Base-by-base conservation (phyloP, 139 green algal species). In the Chlorella vulgaris region DNA sequence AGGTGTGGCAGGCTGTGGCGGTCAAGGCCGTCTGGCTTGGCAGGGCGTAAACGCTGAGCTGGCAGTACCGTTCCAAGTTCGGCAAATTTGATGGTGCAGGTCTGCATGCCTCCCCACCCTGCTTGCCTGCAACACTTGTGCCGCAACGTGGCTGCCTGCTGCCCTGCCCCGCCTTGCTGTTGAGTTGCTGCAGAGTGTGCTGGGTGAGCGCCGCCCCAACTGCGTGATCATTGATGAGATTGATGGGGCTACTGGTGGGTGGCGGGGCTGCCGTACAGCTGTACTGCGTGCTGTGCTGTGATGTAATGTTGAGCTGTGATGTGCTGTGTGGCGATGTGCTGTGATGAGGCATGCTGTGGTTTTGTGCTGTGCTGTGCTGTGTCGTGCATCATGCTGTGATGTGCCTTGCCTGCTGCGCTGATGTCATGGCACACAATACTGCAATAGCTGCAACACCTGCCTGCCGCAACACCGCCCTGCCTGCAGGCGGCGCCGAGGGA, bases 181-280 rank as follows among this genome's bases (percentile, higher is more conserved):
- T n/a, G n/a, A n/a, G 55, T 15, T 21, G 8, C 8, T 40, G 73
- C 73, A 80, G 74, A 80, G 74, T 38, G 74, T 80, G 58, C 84
- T 92, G 61, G 88, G 86, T 7, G 83, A 90, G 33, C 83, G 74
- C 15, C 86, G 88, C 39, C 96, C 96, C 67, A 98, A 97, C 78
- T 96, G 91, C 76, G 86, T 98, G 55, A 90, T 99, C 53, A 91
- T 99, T 53, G 97, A 99, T 71, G 97, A 99, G 85, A 93, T 98
- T 36, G 96, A 99, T 68, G 96, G 96, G 19, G 93, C 91, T 29
- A 70, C 84, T 51, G 86, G 86, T 88, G 39, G 22, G 77, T 31
- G n/a, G 7, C 19, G 28, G 42, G 47, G 70, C 24, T 42, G 63
- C 42, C 33, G 33, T 78, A 50, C 43, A 50, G 47, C n/a, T n/a